phyloP scores from a whole-genome alignment of 176 grass and related monocot genomes.

The Triticum timopheevii region DNA sequence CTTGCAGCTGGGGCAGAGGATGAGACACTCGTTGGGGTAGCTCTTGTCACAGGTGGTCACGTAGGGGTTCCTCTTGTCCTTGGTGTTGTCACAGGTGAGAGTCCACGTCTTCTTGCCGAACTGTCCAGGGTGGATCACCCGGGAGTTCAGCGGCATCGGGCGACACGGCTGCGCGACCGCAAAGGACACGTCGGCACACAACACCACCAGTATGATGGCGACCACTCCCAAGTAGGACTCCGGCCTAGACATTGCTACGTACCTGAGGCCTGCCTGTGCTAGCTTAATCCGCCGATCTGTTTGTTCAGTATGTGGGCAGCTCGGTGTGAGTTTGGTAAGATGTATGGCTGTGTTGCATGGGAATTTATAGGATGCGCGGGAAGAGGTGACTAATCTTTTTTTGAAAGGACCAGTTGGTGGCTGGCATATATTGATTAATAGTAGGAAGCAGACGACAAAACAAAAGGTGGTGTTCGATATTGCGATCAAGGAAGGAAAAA shows the following conservation, averaged over 20 bases:
- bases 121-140: neutral
- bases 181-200: neutral
- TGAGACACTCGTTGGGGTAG: slow-evolving; percentile 50
- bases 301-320: neutral
- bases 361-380: neutral
- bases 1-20: slow-evolving; percentile 49
- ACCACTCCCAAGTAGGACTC: neutral
- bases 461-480: no score
- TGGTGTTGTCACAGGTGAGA: neutral
- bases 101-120: slow-evolving; percentile 14
- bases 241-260: neutral
- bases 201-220: neutral
- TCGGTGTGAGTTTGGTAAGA: neutral
- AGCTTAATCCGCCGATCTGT: neutral
- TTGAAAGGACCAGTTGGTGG: no score
- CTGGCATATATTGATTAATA: no score
- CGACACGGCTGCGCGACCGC: neutral
- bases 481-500: no score
- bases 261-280: neutral
- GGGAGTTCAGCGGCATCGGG: slow-evolving; percentile 9
- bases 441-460: no score
- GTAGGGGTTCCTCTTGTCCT: neutral
- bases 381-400: neutral
- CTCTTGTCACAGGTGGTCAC: slow-evolving; percentile 15
- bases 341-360: neutral